Evolutionary conservation across 176 grass and related monocot species (phyloP).

Genomic region (Carex kokanica): DNA sequence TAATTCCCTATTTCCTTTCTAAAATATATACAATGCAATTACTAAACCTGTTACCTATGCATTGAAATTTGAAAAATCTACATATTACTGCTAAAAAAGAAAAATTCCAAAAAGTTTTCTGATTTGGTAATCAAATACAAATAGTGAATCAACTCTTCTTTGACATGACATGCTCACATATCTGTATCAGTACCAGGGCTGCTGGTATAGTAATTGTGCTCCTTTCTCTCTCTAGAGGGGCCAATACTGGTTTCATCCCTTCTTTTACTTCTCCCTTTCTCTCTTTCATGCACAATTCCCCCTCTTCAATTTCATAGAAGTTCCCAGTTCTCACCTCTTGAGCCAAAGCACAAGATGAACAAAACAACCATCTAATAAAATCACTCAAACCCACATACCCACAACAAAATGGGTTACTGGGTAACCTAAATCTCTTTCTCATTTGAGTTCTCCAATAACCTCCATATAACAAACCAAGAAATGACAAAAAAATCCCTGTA

Average conservation of each 20-base stretch:
- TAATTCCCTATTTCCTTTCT: background rate
- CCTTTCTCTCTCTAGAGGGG: constrained; percentile 43
- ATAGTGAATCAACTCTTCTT: background rate
- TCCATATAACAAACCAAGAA: constrained; percentile 44
- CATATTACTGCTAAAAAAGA: background rate
- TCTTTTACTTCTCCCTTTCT: background rate
- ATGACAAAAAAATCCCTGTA: constrained; percentile 37
- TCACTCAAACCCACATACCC: constrained; percentile 18
- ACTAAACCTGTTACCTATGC: background rate
- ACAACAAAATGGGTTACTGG: constrained; percentile 19
- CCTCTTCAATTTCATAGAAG: constrained; percentile 43
- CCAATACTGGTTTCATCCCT: constrained; percentile 6
- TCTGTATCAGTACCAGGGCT: constrained; percentile 14
- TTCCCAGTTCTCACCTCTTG: constrained; percentile 68
- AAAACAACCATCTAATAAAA: constrained; percentile 45
- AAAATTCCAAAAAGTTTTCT: background rate
- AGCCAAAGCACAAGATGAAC: constrained; percentile 51
- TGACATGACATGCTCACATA: background rate
- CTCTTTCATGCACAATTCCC: constrained; percentile 14
- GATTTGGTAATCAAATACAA: background rate
- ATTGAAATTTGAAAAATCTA: background rate
- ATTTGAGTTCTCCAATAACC: constrained; percentile 52
- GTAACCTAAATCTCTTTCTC: constrained; percentile 32
- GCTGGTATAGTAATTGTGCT: constrained; percentile 11
- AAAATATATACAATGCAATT: background rate